These are phyloP conservation scores for Fomitopsis serialis DNA, from an alignment of 768 basidiomycete species.

Conservation along the genomic window DNA sequence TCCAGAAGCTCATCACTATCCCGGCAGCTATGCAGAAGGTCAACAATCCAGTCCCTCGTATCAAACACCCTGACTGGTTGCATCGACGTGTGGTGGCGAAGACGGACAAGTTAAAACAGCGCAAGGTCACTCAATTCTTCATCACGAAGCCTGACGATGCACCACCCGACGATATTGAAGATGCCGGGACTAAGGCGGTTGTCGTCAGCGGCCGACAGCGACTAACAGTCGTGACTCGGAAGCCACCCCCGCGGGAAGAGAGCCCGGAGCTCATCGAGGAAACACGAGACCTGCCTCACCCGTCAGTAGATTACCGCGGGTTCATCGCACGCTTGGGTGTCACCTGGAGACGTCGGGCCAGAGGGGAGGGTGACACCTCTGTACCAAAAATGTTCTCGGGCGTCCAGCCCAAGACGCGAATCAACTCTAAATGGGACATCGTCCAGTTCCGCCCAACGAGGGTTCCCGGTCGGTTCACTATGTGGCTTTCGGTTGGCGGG, in stretches of 20 bases:
- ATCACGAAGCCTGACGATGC: constrained; percentile 31
- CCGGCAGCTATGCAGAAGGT: constrained; percentile 99
- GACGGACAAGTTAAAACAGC: constrained; percentile 97
- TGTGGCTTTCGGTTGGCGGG: constrained; percentile 84
- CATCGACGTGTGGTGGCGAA: constrained; percentile 83
- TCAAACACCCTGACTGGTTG: constrained; percentile 97
- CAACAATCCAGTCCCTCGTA: constrained; percentile 90
- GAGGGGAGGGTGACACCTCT: constrained; percentile 35
- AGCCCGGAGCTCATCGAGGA: constrained; percentile 39
- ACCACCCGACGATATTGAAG: constrained; percentile 52
- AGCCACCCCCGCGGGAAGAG: constrained; percentile 32
- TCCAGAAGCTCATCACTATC: constrained; percentile 98
- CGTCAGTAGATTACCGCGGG: constrained; percentile 56
- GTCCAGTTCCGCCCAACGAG: constrained; percentile 81
- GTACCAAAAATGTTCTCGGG: constrained; percentile 75
- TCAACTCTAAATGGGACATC: constrained; percentile 83
- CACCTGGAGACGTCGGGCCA: constrained; percentile 59
- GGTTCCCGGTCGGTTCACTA: constrained; percentile 72
- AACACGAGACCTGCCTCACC: constrained; percentile 47
- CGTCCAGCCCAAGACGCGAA: constrained; percentile 43
- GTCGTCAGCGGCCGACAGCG: constrained; percentile 30
- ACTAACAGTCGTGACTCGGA: constrained; percentile 50
- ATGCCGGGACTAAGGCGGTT: constrained; percentile 32
- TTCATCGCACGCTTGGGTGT: constrained; percentile 44
- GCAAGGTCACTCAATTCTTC: constrained; percentile 97